phyloP scores from a whole-genome alignment of 225 moss, liverwort and hornwort genomes.

The Polytrichum commune region DNA sequence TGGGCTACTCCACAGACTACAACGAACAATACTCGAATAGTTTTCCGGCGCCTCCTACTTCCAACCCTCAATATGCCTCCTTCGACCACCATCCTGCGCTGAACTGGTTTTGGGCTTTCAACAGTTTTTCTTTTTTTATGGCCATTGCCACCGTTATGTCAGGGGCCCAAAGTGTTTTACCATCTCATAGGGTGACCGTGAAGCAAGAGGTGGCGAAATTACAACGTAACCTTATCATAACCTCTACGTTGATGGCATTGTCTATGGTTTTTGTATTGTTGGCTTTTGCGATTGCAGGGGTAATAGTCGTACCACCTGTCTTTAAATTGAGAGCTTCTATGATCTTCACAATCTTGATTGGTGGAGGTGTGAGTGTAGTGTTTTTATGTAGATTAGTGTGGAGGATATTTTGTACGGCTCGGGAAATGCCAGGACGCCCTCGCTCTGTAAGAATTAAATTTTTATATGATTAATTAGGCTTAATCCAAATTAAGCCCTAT shows the following conservation, averaged over 20 bases:
- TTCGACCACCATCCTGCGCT: not conserved
- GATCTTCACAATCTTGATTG: too few species aligned
- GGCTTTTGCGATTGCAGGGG: too few species aligned
- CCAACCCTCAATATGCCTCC: not conserved
- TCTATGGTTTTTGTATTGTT: not conserved
- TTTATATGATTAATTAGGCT: too few species aligned
- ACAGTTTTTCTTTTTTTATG: not conserved
- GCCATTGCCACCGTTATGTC: too few species aligned
- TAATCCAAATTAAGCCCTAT: too few species aligned
- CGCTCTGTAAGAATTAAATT: too few species aligned
- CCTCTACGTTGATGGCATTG: not conserved
- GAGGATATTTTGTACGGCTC: not conserved
- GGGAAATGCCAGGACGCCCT: too few species aligned
- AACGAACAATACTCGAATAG: too few species aligned
- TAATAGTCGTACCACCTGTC: too few species aligned
- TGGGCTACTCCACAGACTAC: too few species aligned
- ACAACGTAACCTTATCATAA: not conserved
- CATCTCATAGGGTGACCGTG: not conserved
- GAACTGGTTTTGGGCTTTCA: conserved; percentile 1
- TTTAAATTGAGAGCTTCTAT: too few species aligned
- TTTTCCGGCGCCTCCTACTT: not conserved
- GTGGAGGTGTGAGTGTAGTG: not conserved
- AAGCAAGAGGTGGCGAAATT: not conserved
- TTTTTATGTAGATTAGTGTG: not conserved
- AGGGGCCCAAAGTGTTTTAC: too few species aligned